Percentiles rank a stretch among this genome's conserved stretches.
These are phyloP conservation scores for Monosporascus sp. DNA, from an alignment of 2,329 filamentous ascomycete species.

Conservation along the genomic window DNA sequence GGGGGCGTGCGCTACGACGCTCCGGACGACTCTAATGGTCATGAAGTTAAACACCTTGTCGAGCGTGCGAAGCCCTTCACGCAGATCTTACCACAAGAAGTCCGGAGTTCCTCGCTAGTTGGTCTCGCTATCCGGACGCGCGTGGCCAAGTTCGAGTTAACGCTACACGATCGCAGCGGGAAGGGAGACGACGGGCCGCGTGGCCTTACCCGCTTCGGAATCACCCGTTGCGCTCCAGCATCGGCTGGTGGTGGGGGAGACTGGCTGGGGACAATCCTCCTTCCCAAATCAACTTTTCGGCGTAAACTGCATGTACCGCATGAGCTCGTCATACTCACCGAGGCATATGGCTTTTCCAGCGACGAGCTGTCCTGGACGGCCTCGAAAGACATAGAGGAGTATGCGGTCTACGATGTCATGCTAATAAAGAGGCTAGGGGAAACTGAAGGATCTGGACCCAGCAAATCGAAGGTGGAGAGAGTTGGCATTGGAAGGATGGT, in stretches of 20 bases:
- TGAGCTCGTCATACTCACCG: conserved; percentile 5
- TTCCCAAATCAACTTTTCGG: not conserved
- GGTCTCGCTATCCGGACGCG: not conserved
- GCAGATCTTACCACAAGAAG: too few relatives aligned
- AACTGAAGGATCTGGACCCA: not conserved
- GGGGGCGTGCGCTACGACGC: conserved; percentile 1
- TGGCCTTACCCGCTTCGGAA: conserved; percentile 1
- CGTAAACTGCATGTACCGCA: not conserved
- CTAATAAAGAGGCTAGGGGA: not conserved
- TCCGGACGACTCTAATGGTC: not conserved
- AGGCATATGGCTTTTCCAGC: conserved; percentile 3
- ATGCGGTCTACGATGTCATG: conserved; percentile 1
- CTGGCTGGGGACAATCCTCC: conserved; percentile 4
- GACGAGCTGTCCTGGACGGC: not conserved
- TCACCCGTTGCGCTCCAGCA: not conserved
- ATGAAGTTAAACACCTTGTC: not conserved
- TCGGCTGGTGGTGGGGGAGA: not conserved
- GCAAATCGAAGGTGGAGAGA: not conserved
- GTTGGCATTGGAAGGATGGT: conserved; percentile 2
- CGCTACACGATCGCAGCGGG: not conserved
- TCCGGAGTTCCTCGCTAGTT: not conserved
- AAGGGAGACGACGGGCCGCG: not conserved
- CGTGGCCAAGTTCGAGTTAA: not conserved
- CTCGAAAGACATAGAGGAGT: not conserved
- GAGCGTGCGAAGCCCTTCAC: too few relatives aligned